These are phyloP conservation scores for Umbelopsis sp. DNA, from an alignment of 371 early-diverging fungal genomes.

Conservation along the genomic window DNA sequence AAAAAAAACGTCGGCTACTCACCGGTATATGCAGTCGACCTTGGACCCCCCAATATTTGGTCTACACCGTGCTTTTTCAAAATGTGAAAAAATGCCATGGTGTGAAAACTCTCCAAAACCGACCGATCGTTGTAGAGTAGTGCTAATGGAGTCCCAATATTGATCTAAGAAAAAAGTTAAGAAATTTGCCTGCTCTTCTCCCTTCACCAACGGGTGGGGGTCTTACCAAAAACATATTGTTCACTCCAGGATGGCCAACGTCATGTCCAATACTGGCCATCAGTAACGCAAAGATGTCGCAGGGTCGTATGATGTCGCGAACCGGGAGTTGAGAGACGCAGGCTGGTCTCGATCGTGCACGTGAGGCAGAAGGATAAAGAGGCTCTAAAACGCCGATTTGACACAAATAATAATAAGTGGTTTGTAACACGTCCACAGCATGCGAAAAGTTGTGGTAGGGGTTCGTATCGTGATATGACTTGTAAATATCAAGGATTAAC, in stretches of 20 bases:
- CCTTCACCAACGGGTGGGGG: no score
- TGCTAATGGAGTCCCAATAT: slow-evolving; percentile 80
- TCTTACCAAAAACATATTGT: slow-evolving; percentile 75
- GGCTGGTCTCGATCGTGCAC: slow-evolving; percentile 18
- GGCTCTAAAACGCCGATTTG: slow-evolving; percentile 57
- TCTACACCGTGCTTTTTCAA: slow-evolving; percentile 72
- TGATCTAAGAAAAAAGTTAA: slow-evolving; percentile 41
- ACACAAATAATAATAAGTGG: slow-evolving; percentile 72
- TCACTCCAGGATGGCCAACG: slow-evolving; percentile 85
- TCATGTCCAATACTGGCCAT: slow-evolving; percentile 85
- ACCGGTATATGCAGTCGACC: slow-evolving; percentile 37
- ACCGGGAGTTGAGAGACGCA: slow-evolving; percentile 32
- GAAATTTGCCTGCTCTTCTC: no score
- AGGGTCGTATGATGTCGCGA: slow-evolving; percentile 62
- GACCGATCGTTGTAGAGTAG: slow-evolving; percentile 90
- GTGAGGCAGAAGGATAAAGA: slow-evolving; percentile 25
- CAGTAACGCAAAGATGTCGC: slow-evolving; percentile 71
- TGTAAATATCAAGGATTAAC: slow-evolving; percentile 63
- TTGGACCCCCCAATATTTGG: slow-evolving; percentile 27
- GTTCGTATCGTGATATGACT: slow-evolving; percentile 73
- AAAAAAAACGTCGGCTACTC: slow-evolving; percentile 1
- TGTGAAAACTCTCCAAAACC: slow-evolving; percentile 93
- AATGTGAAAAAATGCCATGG: slow-evolving; percentile 81
- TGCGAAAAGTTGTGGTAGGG: slow-evolving; percentile 87
- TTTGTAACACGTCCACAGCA: slow-evolving; percentile 87